Evolutionary conservation across 2,329 filamentous ascomycete species (phyloP).

Genomic region (Paracamarosporium sp.): DNA sequence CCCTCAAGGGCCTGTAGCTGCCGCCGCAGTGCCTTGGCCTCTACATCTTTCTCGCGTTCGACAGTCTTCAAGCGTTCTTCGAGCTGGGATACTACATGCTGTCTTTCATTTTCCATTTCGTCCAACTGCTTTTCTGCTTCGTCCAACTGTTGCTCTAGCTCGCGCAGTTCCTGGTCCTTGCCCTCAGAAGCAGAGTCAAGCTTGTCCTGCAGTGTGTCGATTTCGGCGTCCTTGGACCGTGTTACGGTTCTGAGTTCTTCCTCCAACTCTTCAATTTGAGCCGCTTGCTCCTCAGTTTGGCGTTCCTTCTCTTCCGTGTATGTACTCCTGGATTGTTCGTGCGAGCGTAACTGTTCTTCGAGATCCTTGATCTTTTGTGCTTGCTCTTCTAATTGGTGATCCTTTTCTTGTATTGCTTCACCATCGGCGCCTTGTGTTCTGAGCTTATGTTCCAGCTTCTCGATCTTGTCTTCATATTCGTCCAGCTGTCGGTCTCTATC

Average conservation of each 20-base stretch:
- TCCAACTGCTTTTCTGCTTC: slow-evolving; percentile 39
- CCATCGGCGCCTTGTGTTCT: slow-evolving; percentile 38
- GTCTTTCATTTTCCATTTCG: slow-evolving; percentile 33
- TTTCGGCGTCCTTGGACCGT: slow-evolving; percentile 50
- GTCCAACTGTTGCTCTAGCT: slow-evolving; percentile 49
- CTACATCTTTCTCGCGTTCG: slow-evolving; percentile 45
- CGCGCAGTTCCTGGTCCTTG: slow-evolving; percentile 59
- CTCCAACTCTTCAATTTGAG: slow-evolving; percentile 32
- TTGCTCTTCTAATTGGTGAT: slow-evolving; percentile 34
- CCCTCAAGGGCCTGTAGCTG: slow-evolving; percentile 36
- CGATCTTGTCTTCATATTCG: slow-evolving; percentile 46
- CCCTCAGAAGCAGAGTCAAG: slow-evolving; percentile 47
- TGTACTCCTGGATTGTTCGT: slow-evolving; percentile 20
- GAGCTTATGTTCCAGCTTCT: slow-evolving; percentile 41
- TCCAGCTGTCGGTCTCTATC: slow-evolving; percentile 44
- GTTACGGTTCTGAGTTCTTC: slow-evolving; percentile 22
- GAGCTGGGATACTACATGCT: slow-evolving; percentile 33
- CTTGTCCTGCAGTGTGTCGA: slow-evolving; percentile 50
- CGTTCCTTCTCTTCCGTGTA: slow-evolving; percentile 23
- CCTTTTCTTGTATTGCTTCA: slow-evolving; percentile 38
- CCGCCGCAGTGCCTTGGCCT: slow-evolving; percentile 44
- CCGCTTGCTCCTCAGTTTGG: slow-evolving; percentile 17
- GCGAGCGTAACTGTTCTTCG: slow-evolving; percentile 33
- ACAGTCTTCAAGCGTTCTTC: slow-evolving; percentile 40
- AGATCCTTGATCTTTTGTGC: slow-evolving; percentile 42